Percentiles rank a stretch among this genome's conserved stretches.
phyloP scores from a whole-genome alignment of 2,329 filamentous ascomycete species.

The Fusarium subglutinans region DNA sequence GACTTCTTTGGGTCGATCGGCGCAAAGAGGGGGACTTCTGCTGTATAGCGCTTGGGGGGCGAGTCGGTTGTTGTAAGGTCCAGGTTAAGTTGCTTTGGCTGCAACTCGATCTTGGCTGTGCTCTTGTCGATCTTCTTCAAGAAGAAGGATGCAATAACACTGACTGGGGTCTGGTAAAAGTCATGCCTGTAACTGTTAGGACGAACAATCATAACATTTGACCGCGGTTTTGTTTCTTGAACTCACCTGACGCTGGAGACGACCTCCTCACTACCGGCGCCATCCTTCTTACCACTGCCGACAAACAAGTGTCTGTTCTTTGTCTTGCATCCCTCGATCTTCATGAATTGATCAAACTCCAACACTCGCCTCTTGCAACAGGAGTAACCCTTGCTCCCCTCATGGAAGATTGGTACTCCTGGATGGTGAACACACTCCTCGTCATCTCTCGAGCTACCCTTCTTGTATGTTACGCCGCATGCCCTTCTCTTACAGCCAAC shows the following conservation, averaged over 20 bases:
- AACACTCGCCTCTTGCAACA: constrained; percentile 96
- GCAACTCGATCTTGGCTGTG: constrained; percentile 76
- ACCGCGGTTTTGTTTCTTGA: background rate
- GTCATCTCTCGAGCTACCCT: constrained; percentile 66
- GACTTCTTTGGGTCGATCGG: constrained; percentile 79
- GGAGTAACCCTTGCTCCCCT: constrained; percentile 96
- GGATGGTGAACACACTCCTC: constrained; percentile 91
- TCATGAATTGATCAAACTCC: constrained; percentile 98
- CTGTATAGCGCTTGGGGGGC: constrained; percentile 79
- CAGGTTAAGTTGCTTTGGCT: constrained; percentile 69
- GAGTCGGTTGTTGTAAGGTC: constrained; percentile 87
- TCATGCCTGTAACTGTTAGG: constrained; percentile 64
- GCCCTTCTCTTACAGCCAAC: constrained; percentile 80
- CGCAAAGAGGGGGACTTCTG: constrained; percentile 78
- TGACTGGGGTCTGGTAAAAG: constrained; percentile 90
- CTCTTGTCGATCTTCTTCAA: constrained; percentile 96
- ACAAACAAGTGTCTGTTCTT: constrained; percentile 87
- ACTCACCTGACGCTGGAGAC: constrained; percentile 79
- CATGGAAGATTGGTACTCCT: constrained; percentile 92
- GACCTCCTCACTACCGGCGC: constrained; percentile 71
- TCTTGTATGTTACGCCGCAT: constrained; percentile 75
- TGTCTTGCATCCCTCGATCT: constrained; percentile 88
- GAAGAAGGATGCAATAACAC: constrained; percentile 91
- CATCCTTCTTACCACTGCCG: constrained; percentile 75
- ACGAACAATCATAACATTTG: background rate